These are phyloP conservation scores for Parastagonospora nodorum DNA, from an alignment of 2,329 filamentous ascomycete genomes.

Conservation along the genomic window DNA sequence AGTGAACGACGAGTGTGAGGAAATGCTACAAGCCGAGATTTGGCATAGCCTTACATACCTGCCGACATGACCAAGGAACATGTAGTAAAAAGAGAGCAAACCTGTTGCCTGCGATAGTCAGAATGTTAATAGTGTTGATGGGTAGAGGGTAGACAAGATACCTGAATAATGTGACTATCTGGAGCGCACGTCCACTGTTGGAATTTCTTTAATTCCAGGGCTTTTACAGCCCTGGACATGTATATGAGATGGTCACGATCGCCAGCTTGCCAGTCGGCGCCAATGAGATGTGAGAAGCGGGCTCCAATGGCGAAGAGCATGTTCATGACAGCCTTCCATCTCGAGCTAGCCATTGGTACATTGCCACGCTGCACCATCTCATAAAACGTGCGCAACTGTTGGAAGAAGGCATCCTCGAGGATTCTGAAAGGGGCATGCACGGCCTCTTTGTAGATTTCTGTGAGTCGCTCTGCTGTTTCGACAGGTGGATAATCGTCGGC, in stretches of 20 bases:
- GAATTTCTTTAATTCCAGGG: conserved; percentile 22
- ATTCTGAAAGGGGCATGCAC: conserved; percentile 28
- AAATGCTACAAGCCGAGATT: conserved; percentile 7
- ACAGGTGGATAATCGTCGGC: conserved; percentile 39
- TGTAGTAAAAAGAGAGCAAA: conserved; percentile 31
- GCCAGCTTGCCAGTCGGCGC: conserved; percentile 32
- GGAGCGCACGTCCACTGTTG: conserved; percentile 30
- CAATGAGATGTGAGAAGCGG: conserved; percentile 41
- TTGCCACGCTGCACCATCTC: conserved; percentile 5
- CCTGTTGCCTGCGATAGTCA: conserved; percentile 16
- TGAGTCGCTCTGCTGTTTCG: conserved; percentile 36
- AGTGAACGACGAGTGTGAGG: background rate
- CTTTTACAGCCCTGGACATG: conserved; percentile 37
- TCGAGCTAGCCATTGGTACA: conserved; percentile 13
- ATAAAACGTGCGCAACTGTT: conserved; percentile 25
- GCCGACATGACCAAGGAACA: conserved; percentile 30
- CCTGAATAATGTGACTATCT: conserved; percentile 44
- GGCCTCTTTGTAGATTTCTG: conserved; percentile 33
- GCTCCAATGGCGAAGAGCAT: conserved; percentile 50
- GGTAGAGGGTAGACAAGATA: conserved; percentile 20
- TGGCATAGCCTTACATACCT: conserved; percentile 3
- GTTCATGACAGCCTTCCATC: conserved; percentile 47
- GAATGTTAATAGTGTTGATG: background rate
- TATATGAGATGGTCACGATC: conserved; percentile 45
- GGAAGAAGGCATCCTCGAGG: conserved; percentile 23